Percentiles rank a stretch among this genome's conserved stretches.
Evolutionary conservation across 352 stramenopile species (phyloP).

Genomic region (Globisporangium heterothallicum): DNA sequence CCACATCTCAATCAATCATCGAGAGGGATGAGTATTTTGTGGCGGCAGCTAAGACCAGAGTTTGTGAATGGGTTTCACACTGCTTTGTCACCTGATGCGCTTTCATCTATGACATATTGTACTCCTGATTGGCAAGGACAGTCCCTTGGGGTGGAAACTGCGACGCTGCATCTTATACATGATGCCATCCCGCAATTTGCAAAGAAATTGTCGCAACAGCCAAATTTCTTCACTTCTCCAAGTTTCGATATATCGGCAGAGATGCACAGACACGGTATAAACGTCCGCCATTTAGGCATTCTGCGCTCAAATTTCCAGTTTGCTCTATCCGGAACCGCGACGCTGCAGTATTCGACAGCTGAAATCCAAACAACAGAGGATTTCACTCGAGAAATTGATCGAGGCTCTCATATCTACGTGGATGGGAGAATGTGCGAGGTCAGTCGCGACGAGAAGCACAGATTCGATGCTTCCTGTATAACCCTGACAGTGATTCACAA

Average conservation of each 20-base stretch:
- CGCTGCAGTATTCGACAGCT: slow-evolving; percentile 73
- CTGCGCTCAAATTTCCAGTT: slow-evolving; percentile 77
- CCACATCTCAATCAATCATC: slow-evolving; percentile 70
- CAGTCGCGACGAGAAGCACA: slow-evolving; percentile 34
- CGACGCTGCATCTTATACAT: slow-evolving; percentile 66
- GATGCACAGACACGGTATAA: slow-evolving; percentile 88
- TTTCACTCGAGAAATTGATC: slow-evolving; percentile 76
- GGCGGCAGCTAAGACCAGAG: slow-evolving; percentile 86
- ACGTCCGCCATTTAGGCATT: slow-evolving; percentile 85
- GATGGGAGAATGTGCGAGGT: slow-evolving; percentile 44
- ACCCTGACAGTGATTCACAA: slow-evolving; percentile 52
- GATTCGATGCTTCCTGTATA: slow-evolving; percentile 52
- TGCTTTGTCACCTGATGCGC: slow-evolving; percentile 77
- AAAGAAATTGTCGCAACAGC: slow-evolving; percentile 62
- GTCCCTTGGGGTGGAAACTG: slow-evolving; percentile 52
- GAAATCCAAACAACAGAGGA: slow-evolving; percentile 78
- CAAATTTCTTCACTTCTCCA: slow-evolving; percentile 40
- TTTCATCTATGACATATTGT: slow-evolving; percentile 81
- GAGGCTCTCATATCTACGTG: slow-evolving; percentile 56
- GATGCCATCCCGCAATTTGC: slow-evolving; percentile 78
- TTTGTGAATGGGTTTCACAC: slow-evolving; percentile 46
- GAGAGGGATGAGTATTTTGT: slow-evolving; percentile 89
- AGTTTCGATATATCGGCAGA: slow-evolving; percentile 67
- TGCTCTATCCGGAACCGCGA: slow-evolving; percentile 64
- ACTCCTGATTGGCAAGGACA: slow-evolving; percentile 85